These are phyloP conservation scores for Diphasiastrum complanatum DNA, from an alignment of 83 land plant genomes.

Conservation along the genomic window DNA sequence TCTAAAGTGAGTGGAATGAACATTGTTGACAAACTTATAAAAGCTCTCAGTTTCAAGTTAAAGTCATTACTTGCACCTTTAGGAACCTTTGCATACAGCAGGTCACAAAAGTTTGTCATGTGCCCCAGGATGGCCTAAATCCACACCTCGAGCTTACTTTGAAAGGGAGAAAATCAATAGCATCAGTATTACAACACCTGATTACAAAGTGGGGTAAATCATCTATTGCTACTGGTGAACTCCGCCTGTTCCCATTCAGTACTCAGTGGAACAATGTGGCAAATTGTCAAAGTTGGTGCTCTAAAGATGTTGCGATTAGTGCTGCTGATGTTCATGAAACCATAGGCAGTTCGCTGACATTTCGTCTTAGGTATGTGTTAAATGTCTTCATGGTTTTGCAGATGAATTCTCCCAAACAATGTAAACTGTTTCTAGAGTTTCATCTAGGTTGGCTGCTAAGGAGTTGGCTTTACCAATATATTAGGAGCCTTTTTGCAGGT, in stretches of 20 bases:
- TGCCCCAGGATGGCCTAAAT: conserved; percentile 63
- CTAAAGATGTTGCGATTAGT: conserved; percentile 32
- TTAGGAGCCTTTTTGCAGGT: no score
- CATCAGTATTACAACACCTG: conserved; percentile 72
- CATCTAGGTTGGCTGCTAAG: no score
- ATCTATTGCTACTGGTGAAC: conserved; percentile 51
- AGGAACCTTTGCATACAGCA: no score
- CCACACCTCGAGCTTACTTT: conserved; percentile 78
- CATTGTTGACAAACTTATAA: no score
- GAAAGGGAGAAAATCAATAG: conserved; percentile 58
- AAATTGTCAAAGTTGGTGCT: conserved; percentile 39
- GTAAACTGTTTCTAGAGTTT: no score
- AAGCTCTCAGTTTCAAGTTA: no score
- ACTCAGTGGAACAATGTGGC: conserved; percentile 20
- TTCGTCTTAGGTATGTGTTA: conserved; percentile 57
- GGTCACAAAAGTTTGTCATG: conserved; percentile 9
- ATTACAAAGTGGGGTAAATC: conserved; percentile 67
- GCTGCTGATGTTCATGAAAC: conserved; percentile 50
- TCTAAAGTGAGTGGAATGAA: no score
- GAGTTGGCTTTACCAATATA: no score
- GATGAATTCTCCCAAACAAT: no score
- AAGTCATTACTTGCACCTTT: no score
- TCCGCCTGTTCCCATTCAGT: conserved; percentile 44
- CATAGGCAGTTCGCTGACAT: conserved; percentile 46
- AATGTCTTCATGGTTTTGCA: no score